Base-by-base conservation (phyloP, 192 early-diverging fungal species). In the Oehlia diaphana region DNA sequence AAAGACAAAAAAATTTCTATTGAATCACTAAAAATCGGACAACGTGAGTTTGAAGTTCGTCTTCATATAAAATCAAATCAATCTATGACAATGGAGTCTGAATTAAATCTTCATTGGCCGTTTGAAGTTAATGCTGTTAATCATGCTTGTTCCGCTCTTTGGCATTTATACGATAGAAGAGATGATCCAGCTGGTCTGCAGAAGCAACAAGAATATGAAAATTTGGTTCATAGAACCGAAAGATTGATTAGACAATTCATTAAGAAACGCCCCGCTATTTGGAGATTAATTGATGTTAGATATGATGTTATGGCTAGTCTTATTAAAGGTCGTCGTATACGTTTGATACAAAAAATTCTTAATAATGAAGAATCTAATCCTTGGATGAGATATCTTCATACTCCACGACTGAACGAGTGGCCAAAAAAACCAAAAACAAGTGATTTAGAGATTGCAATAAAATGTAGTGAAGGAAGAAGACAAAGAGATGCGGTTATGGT, bases 281-380 rank as follows among this genome's bases (percentile, higher is more conserved):
- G 71, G 71, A 72, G 71, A 50, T 50, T 72, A 28, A 50, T 49
- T 50, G 47, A 72, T 28, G 23, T 49, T 50, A 47, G 71, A 72
- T 72, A 72, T 31, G 12, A 72, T 28, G n/a, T 72, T 3, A 72
- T 72, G 71, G n/a, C 9, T 28, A 28, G 10, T 50, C 35, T 72
- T 13, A 50, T 72, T 14, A 3, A 37, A 9, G 26, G 71, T 39
- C 39, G 47, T 49, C 44, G 71, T 28, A 8, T 72, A 10, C 19
- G 13, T 50, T 23, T 72, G 4, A 50, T 72, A 13, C 21, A 72
- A 72, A 5, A 26, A 28, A 28, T 72, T 12, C 47, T 72, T 13
- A 69, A 21, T 72, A 49, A 49, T 23, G 13, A 72, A 9, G 21
- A 28, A 28, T 49, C 19, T 49, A 26, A 72, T 72, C 13, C 28